Percentiles rank a stretch among this genome's conserved stretches.
These are phyloP conservation scores for Aureobasidium sp. DNA, from an alignment of 2,329 filamentous ascomycete genomes.

Conservation along the genomic window DNA sequence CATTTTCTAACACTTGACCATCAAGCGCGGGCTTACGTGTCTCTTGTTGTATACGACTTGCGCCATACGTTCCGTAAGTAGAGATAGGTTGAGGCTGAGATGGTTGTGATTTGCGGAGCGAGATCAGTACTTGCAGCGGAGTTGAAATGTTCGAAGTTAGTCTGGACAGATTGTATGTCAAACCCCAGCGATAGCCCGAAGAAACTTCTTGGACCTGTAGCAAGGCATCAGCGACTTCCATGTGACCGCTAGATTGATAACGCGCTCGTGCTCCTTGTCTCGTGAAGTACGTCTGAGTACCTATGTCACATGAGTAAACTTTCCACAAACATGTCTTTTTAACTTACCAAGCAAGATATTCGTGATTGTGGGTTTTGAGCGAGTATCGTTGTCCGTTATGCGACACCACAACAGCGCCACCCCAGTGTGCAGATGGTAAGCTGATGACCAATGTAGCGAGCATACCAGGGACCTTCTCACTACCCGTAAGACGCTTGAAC, in stretches of 20 bases:
- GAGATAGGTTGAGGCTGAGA: background rate
- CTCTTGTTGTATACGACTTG: background rate
- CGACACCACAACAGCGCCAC: constrained; percentile 19
- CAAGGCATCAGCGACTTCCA: background rate
- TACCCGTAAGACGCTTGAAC: constrained; percentile 20
- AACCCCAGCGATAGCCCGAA: constrained; percentile 43
- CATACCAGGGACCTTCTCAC: constrained; percentile 21
- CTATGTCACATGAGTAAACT: constrained; percentile 22
- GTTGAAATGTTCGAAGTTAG: background rate
- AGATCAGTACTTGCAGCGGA: background rate
- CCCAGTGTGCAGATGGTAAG: constrained; percentile 19
- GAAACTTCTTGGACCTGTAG: constrained; percentile 31
- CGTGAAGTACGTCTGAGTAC: constrained; percentile 49
- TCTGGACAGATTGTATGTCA: constrained; percentile 46
- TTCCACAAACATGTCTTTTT: background rate
- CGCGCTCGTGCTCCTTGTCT: constrained; percentile 22
- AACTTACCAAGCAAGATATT: constrained; percentile 29
- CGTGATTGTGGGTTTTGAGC: constrained; percentile 24
- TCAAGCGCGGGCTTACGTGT: background rate
- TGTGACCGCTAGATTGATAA: background rate
- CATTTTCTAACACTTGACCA: background rate
- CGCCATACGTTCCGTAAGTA: background rate
- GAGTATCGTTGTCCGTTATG: constrained; percentile 11
- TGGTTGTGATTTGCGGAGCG: background rate
- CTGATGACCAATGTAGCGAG: constrained; percentile 22